Evolutionary conservation across 2,329 filamentous ascomycete species (phyloP).

Genomic region (Colletotrichum incanum): DNA sequence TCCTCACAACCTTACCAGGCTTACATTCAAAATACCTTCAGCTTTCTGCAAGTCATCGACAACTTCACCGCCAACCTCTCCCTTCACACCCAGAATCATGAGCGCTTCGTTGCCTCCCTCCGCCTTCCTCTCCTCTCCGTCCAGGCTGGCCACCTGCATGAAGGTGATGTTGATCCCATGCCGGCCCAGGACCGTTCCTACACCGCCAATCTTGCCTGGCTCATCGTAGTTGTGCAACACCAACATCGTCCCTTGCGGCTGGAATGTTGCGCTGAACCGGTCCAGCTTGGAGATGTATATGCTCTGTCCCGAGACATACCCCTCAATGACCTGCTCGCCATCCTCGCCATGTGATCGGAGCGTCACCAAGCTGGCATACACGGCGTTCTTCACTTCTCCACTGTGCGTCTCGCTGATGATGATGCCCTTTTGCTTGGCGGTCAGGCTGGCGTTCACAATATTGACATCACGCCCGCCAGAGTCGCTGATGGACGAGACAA

Average conservation of each 20-base stretch:
- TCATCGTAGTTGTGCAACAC: slow-evolving; percentile 87
- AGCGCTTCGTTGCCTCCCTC: slow-evolving; percentile 76
- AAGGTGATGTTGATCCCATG: slow-evolving; percentile 84
- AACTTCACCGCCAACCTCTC: slow-evolving; percentile 72
- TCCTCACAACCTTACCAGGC: slow-evolving; percentile 62
- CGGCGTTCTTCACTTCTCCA: slow-evolving; percentile 72
- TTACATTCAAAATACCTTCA: slow-evolving; percentile 71
- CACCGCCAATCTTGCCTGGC: slow-evolving; percentile 86
- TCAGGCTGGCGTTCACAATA: slow-evolving; percentile 84
- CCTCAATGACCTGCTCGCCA: slow-evolving; percentile 69
- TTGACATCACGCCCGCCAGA: slow-evolving; percentile 80
- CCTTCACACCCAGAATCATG: slow-evolving; percentile 86
- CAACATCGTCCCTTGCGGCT: slow-evolving; percentile 81
- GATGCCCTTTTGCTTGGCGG: slow-evolving; percentile 83
- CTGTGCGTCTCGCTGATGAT: slow-evolving; percentile 82
- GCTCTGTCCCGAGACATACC: slow-evolving; percentile 75
- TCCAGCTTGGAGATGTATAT: slow-evolving; percentile 82
- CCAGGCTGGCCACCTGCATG: slow-evolving; percentile 80
- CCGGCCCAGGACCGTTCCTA: slow-evolving; percentile 79
- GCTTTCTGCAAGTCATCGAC: slow-evolving; percentile 63
- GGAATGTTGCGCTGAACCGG: slow-evolving; percentile 81
- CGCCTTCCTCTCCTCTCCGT: slow-evolving; percentile 52
- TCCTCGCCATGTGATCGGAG: slow-evolving; percentile 67
- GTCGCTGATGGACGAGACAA: slow-evolving; percentile 79
- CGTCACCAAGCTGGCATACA: slow-evolving; percentile 81